Evolutionary conservation across 2,329 filamentous ascomycete species (phyloP).

Genomic region (Chaetomium strumarium): DNA sequence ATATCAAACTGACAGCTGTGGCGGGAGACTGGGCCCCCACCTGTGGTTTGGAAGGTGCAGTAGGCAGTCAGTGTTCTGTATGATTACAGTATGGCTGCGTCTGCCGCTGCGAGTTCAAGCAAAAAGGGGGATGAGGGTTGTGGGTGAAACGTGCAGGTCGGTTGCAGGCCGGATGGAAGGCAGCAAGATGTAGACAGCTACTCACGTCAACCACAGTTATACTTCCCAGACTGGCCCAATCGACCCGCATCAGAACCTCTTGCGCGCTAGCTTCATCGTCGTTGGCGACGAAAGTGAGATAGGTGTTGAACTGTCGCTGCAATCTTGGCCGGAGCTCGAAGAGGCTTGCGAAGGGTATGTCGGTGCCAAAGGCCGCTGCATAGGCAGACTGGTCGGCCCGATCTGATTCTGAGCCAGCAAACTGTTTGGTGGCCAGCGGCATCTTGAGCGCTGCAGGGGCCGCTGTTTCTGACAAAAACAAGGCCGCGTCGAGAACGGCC

Average conservation of each 20-base stretch:
- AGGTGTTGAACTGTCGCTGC: neutral
- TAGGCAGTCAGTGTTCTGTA: neutral
- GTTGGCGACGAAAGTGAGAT: neutral
- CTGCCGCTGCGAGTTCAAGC: no score
- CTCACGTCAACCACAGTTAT: neutral
- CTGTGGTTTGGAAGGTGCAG: neutral
- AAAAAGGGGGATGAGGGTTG: no score
- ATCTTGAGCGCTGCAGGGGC: slow-evolving; percentile 34
- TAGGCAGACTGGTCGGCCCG: neutral
- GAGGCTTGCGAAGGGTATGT: neutral
- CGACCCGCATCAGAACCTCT: neutral
- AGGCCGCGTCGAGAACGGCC: slow-evolving; percentile 32
- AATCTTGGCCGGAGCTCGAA: neutral
- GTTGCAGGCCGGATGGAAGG: no score
- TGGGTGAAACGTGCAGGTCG: no score
- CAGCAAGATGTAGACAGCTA: neutral
- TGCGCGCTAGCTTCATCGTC: neutral
- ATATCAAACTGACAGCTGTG: neutral
- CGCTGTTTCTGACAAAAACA: slow-evolving; percentile 34
- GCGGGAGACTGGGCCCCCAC: neutral
- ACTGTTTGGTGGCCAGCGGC: slow-evolving; percentile 21
- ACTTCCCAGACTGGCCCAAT: neutral
- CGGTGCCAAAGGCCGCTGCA: neutral
- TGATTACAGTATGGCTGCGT: no score
- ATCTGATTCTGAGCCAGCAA: neutral